Percentiles rank a stretch among this genome's conserved stretches.
These are phyloP conservation scores for Gossypium gossypioides DNA, from an alignment of 441 rosid species.

Conservation along the genomic window DNA sequence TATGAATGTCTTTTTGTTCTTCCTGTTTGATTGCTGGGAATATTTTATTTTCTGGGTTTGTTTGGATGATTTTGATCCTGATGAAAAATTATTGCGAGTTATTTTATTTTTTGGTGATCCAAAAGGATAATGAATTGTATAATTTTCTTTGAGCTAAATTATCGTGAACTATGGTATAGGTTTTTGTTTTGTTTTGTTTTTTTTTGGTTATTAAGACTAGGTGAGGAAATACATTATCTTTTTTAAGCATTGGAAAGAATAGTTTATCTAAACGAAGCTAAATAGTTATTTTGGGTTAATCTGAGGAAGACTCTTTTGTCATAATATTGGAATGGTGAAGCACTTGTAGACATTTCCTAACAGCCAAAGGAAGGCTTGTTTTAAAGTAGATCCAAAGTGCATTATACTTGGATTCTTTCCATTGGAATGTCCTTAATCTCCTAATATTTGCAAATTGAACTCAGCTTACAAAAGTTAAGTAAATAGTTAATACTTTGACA, in stretches of 20 bases:
- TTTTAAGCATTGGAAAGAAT: background rate
- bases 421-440: background rate
- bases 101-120: background rate
- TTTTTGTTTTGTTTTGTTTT: background rate
- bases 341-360: background rate
- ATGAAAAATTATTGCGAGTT: background rate
- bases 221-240: background rate
- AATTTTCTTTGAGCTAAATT: background rate
- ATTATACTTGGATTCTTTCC: background rate
- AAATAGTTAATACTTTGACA: background rate
- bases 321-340: background rate
- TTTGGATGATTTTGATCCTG: background rate
- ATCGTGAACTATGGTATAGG: background rate
- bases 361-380: background rate
- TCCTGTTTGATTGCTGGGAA: slow-evolving; percentile 21
- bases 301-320: background rate
- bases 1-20: background rate
- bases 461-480: background rate
- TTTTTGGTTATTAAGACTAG: background rate
- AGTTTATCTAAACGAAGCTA: background rate
- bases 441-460: background rate
- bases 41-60: background rate
- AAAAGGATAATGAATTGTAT: background rate
- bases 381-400: background rate
- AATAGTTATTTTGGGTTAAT: slow-evolving; percentile 2